Evolutionary conservation across 129 eudicot species (phyloP).

Genomic region (Smallanthus sonchifolius): DNA sequence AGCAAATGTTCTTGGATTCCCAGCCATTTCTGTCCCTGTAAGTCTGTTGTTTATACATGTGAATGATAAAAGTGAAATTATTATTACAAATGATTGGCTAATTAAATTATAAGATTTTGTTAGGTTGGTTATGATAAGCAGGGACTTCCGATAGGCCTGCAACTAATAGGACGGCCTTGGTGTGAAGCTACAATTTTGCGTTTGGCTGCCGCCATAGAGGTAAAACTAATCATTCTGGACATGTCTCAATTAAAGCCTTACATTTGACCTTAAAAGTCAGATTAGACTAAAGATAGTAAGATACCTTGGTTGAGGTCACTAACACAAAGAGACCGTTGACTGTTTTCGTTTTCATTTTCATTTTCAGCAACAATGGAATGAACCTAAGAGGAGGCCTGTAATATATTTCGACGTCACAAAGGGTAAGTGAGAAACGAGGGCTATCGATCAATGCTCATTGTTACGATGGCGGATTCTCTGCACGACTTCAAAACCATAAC

Average conservation of each 20-base stretch:
- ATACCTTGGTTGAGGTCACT: background rate
- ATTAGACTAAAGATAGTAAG: too few relatives aligned
- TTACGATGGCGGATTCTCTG: background rate
- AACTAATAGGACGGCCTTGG: slow-evolving; percentile 93
- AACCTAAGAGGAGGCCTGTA: slow-evolving; percentile 49
- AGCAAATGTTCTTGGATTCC: slow-evolving; percentile 68
- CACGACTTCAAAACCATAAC: background rate
- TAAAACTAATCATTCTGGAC: slow-evolving; percentile 18
- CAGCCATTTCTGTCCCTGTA: slow-evolving; percentile 73
- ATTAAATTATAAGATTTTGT: background rate
- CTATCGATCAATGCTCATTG: background rate
- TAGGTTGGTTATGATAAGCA: slow-evolving; percentile 94
- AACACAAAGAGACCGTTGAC: slow-evolving; percentile 11
- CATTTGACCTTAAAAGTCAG: background rate
- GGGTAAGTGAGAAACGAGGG: slow-evolving; percentile 23
- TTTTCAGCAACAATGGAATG: slow-evolving; percentile 17
- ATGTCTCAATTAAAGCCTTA: background rate
- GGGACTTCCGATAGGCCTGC: slow-evolving; percentile 94
- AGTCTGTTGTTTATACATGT: slow-evolving; percentile 10
- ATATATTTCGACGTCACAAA: slow-evolving; percentile 60
- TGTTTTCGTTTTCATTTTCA: background rate
- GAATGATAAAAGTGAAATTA: background rate
- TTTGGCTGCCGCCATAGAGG: slow-evolving; percentile 73
- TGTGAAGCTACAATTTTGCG: slow-evolving; percentile 79
- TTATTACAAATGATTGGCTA: background rate